Base-by-base conservation (phyloP, 2,329 filamentous ascomycete species). In the Colletotrichum endophyticum region DNA sequence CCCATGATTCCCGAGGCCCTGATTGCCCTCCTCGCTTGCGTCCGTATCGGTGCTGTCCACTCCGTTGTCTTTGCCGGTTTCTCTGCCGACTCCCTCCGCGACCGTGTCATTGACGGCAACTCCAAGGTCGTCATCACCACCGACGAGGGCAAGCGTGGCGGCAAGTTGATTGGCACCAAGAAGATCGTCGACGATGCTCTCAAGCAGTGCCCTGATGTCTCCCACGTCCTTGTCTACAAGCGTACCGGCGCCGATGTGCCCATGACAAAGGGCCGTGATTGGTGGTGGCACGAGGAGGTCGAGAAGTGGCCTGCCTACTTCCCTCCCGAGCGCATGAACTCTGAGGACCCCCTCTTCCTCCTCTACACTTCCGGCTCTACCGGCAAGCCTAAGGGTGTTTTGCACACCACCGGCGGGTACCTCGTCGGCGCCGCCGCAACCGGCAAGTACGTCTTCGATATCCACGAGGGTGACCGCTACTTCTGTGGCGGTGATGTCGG, bases 1-100 rank as follows among this genome's bases (percentile, higher is more conserved):
- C 97, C 97, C 85, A 99, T 99, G 97, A 98, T 99, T 85, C 97
- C 97, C 72, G 96, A 99, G 87, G 97, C 97, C 8, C 82, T 99
- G 75, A 90, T 99, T 82, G 94, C 97, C 70, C 95, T 99, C 86
- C 90, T 99, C 73, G 97, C 97, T 77, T 98, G 96, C 86, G 89
- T 93, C 49, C 95, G 97, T 83, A 98, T 99, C 81, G 97, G 97
- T 78, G 97, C 97, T 56, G 91, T 99, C 27, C 97, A 99, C 91
- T 99, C 97, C 0, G 96, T 99, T 72, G 94, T 99, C 79, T 99
- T 99, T 83, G 97, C 97, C 72, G 97, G 97, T 76, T 99, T 99
- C 91, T 98, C 96, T 34, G 95, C 96, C 74, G 96, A 98, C 86
- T 99, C 97, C 6, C 92, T 99, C 66, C 94, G 96, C 79, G 97